Percentiles rank a stretch among this genome's conserved stretches.
Evolutionary conservation across 257 asterid species (phyloP).

Genomic region (Ophiorrhiza pumila): DNA sequence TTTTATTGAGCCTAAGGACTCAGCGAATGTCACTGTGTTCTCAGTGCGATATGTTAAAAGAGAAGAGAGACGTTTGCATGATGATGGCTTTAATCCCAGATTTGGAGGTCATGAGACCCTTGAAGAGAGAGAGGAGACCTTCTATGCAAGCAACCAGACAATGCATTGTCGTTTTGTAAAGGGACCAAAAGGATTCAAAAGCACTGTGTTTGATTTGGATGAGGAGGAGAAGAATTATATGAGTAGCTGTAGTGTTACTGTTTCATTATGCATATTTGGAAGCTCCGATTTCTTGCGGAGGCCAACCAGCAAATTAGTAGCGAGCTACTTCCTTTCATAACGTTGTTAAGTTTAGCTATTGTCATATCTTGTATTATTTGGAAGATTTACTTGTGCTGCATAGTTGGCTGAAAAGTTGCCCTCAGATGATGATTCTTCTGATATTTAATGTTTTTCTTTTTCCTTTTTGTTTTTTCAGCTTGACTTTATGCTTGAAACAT

Average conservation of each 20-base stretch:
- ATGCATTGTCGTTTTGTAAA: slow-evolving; percentile 86
- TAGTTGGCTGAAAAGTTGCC: neutral
- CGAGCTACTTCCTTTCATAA: neutral
- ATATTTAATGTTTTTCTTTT: neutral
- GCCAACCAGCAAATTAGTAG: slow-evolving; percentile 88
- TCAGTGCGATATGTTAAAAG: slow-evolving; percentile 61
- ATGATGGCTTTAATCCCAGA: slow-evolving; percentile 39
- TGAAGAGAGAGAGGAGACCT: slow-evolving; percentile 69
- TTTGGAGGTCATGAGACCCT: slow-evolving; percentile 90
- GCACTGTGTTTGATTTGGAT: slow-evolving; percentile 78
- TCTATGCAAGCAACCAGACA: slow-evolving; percentile 63
- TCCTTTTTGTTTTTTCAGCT: neutral
- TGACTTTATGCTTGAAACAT: neutral
- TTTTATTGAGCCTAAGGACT: slow-evolving; percentile 70
- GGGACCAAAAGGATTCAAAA: slow-evolving; percentile 45
- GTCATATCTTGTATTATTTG: neutral
- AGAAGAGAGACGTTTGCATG: slow-evolving; percentile 39
- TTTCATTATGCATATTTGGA: slow-evolving; percentile 92
- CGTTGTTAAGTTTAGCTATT: neutral
- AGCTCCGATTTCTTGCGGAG: slow-evolving; percentile 87
- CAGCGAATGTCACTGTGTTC: slow-evolving; percentile 56
- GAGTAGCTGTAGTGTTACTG: slow-evolving; percentile 60
- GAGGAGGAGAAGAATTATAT: slow-evolving; percentile 58
- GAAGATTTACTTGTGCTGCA: neutral
- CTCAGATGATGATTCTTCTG: neutral